Conservation (phyloP, 768 basidiomycete genomes). For the Leccinum arenicola region DNA sequence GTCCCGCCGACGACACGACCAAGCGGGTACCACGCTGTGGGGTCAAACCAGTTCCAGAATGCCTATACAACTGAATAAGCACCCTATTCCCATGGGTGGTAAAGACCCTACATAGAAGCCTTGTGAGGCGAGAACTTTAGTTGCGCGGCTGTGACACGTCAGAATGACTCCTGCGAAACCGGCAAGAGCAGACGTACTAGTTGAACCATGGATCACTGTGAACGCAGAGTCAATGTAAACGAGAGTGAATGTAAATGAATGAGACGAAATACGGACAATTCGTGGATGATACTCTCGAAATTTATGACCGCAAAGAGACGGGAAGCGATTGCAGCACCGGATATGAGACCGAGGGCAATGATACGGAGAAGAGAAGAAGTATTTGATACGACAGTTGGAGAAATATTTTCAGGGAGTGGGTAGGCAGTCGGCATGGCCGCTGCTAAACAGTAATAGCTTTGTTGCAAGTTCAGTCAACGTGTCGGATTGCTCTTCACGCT, state of each 20-base stretch:
- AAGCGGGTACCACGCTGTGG: slow-evolving; percentile 98
- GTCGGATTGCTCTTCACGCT: slow-evolving; percentile 7
- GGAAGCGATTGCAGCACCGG: slow-evolving; percentile 91
- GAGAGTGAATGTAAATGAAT: neutral
- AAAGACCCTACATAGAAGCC: slow-evolving; percentile 84
- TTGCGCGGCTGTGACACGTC: slow-evolving; percentile 70
- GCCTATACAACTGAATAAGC: slow-evolving; percentile 50
- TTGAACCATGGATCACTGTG: slow-evolving; percentile 98
- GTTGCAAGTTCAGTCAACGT: slow-evolving; percentile 16
- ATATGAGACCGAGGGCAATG: slow-evolving; percentile 86
- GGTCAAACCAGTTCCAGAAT: slow-evolving; percentile 99
- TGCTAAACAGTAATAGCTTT: slow-evolving; percentile 4
- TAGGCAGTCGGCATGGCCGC: slow-evolving; percentile 73
- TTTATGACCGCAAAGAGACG: slow-evolving; percentile 96
- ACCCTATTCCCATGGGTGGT: neutral
- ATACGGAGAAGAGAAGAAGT: slow-evolving; percentile 90
- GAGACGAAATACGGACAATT: slow-evolving; percentile 68
- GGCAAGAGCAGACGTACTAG: slow-evolving; percentile 59
- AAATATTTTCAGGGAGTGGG: slow-evolving; percentile 66
- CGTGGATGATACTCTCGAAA: slow-evolving; percentile 99
- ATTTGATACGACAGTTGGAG: slow-evolving; percentile 74
- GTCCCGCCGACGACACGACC: slow-evolving; percentile 98
- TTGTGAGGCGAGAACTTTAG: slow-evolving; percentile 82
- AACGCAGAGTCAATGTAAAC: neutral
- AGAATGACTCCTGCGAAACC: neutral